Conservation (phyloP, 495 filamentous ascomycete species). For the Neurospora sp. region DNA sequence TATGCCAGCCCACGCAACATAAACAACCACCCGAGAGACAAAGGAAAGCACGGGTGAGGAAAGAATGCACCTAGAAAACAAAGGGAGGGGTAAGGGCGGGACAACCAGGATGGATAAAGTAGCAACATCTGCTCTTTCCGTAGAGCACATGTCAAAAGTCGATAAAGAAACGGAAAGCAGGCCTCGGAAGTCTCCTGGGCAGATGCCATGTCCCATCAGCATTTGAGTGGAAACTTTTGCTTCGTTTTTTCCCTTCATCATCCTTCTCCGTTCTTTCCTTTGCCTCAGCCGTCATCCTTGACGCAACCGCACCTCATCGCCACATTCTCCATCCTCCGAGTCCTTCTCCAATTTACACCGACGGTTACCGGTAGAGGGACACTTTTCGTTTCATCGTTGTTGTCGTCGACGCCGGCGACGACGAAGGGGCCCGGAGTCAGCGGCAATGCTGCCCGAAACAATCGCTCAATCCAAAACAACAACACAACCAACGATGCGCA, state of each 20-base stretch:
- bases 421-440: background rate
- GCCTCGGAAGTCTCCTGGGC: background rate
- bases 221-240: background rate
- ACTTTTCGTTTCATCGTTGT: background rate
- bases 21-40: background rate
- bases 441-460: background rate
- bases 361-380: background rate
- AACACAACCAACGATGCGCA: background rate
- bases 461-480: background rate
- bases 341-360: background rate
- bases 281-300: background rate
- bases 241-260: background rate
- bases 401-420: background rate
- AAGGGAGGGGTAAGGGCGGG: background rate
- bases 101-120: background rate
- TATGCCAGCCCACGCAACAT: background rate
- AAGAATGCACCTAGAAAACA: background rate
- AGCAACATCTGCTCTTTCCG: background rate
- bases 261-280: background rate
- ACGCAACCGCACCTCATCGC: background rate
- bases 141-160: background rate
- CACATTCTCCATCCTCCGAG: background rate
- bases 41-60: background rate
- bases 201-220: background rate
- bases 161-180: background rate